Evolutionary conservation across 2,329 filamentous ascomycete species (phyloP), one percentile per base, ranked within the genome.

Genomic region (Emericellopsis atlantica): DNA sequence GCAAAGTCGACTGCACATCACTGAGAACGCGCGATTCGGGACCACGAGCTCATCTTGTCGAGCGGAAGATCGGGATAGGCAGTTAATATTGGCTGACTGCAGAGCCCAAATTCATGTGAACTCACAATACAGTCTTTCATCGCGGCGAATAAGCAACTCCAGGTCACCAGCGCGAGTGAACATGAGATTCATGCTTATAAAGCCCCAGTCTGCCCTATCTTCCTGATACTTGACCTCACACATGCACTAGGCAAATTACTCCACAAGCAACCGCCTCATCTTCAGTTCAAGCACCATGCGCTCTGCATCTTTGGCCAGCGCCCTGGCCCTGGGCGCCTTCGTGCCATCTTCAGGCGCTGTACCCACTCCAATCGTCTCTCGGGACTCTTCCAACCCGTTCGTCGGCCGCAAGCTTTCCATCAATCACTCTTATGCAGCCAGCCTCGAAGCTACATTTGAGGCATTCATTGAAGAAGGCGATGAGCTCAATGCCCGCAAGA

Each of bases 341-440:
- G 32, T 21, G 18, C 32, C 32, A 8, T 35, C 32, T 10, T 8
- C 32, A 15, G 32, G 32, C 32, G 32, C 32, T 9, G 32, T 35
- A 5, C 32, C 32, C n/a, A 35, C 32, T 15, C 4, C 9, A 6
- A 15, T 35, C 18, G n/a, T 10, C 32, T 9, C 32, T 15, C 32
- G 32, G 9, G 32, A 35, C 7, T 35, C 32, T 35, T 35, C 40
- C 32, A 63, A 65, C 40, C 60, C 72, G 0, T 72, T 76, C 49
- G 43, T 57, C 4, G 63, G 63, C 40, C 66, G 64, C 46, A 62
- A 58, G 5, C 53, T 73, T 24, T 70, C 66, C 49, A 60, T 59
- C 44, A 65, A 65, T 50, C 56, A 57, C 26, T 44, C 45, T 23
- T 67, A 64, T 48, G 55, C 61, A 10, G 45, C 37, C 24, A 59